Conservation (phyloP, 306 rosid species). For the Vachellia pachyceras region DNA sequence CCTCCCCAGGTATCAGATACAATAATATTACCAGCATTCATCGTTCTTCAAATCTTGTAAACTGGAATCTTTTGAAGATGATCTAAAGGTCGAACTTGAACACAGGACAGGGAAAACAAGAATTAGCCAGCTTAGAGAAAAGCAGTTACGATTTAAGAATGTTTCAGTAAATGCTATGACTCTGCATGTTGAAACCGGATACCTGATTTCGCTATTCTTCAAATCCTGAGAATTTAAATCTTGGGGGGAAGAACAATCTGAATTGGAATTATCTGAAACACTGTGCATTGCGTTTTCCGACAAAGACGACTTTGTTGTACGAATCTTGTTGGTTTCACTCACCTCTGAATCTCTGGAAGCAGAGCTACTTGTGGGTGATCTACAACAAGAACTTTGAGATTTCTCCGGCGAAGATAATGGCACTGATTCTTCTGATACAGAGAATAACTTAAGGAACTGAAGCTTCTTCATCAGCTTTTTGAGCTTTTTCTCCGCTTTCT, state of each 20-base stretch:
- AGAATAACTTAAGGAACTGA: conserved; percentile 49
- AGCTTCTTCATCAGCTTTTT: conserved; percentile 62
- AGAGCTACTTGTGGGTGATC: conserved; percentile 45
- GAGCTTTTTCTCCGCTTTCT: conserved; percentile 78
- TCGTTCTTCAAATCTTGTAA: conserved; percentile 33
- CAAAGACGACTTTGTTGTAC: conserved; percentile 25
- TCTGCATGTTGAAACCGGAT: conserved; percentile 35
- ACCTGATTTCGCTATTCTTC: conserved; percentile 55
- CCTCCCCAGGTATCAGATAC: conserved; percentile 2
- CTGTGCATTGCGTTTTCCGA: conserved; percentile 36
- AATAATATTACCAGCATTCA: conserved; percentile 35
- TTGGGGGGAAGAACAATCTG: conserved; percentile 34
- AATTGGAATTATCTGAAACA: conserved; percentile 43
- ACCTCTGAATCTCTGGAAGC: conserved; percentile 49
- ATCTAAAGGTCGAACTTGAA: conserved; percentile 8
- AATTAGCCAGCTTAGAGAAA: conserved; percentile 12
- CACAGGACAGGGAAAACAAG: neutral
- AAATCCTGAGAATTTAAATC: conserved; percentile 44
- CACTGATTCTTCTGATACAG: conserved; percentile 46
- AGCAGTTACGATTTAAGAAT: neutral
- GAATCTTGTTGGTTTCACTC: conserved; percentile 43
- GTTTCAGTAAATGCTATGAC: neutral
- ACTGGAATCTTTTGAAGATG: conserved; percentile 22
- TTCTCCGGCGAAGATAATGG: conserved; percentile 58
- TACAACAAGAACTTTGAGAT: conserved; percentile 53